Percentiles rank a stretch among this genome's conserved stretches.
Evolutionary conservation across 2,329 filamentous ascomycete genomes (phyloP).

Genomic region (Cryphonectria nitschkei): DNA sequence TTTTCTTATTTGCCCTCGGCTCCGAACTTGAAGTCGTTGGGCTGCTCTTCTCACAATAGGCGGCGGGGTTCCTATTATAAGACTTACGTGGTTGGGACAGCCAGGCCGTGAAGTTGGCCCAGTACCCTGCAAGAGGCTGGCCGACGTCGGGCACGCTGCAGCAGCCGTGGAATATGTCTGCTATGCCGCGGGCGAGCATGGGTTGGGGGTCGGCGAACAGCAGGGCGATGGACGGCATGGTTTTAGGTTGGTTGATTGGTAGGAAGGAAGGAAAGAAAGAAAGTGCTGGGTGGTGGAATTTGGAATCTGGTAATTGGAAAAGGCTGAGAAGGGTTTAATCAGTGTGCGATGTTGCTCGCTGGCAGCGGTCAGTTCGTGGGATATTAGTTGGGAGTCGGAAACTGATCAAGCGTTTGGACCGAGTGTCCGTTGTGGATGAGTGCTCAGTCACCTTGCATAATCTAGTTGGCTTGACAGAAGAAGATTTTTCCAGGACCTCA

Average conservation of each 20-base stretch:
- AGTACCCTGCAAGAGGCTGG: neutral
- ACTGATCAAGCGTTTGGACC: neutral
- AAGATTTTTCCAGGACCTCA: neutral
- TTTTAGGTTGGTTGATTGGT: neutral
- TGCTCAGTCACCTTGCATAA: neutral
- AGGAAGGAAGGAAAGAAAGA: neutral
- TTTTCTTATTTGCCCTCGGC: neutral
- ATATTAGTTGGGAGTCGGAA: neutral
- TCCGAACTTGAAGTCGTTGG: neutral
- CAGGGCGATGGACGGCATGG: neutral
- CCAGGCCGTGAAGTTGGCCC: conserved; percentile 11
- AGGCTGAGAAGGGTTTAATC: neutral
- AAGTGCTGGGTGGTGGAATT: too few species aligned
- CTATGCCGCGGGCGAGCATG: neutral
- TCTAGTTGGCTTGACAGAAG: neutral
- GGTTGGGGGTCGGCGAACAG: neutral
- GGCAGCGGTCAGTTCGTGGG: neutral
- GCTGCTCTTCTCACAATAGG: too few species aligned
- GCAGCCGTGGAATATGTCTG: neutral
- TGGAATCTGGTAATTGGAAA: neutral
- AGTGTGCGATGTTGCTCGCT: neutral
- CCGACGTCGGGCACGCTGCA: neutral
- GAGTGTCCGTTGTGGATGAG: neutral
- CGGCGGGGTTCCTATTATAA: neutral
- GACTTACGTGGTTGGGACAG: conserved; percentile 18